Percentiles rank a stretch among this genome's conserved stretches.
phyloP scores from a whole-genome alignment of 768 basidiomycete species.

The Rhodotorula paludigena region DNA sequence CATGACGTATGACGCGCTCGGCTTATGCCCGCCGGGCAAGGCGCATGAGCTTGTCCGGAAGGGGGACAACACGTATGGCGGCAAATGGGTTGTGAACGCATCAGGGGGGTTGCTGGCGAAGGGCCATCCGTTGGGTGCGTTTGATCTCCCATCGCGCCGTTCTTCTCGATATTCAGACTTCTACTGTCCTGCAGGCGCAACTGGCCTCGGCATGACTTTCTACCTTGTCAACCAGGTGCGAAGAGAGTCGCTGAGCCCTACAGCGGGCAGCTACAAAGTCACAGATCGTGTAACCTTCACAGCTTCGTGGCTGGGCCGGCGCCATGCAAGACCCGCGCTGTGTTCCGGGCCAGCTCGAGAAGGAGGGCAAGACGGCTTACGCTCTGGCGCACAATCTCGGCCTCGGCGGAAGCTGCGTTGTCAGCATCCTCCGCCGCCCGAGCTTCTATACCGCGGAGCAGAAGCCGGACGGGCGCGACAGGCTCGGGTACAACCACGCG shows the following conservation, averaged over 20 bases:
- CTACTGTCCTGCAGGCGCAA: conserved; percentile 17
- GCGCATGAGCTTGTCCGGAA: conserved; percentile 69
- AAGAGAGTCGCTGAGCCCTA: background rate
- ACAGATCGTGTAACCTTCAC: background rate
- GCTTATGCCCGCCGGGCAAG: conserved; percentile 62
- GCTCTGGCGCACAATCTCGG: conserved; percentile 76
- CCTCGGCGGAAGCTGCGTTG: conserved; percentile 53
- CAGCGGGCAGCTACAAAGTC: no score
- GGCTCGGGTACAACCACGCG: conserved; percentile 77
- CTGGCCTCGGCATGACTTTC: conserved; percentile 36
- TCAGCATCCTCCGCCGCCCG: conserved; percentile 68
- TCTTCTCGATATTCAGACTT: background rate
- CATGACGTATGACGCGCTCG: conserved; percentile 73
- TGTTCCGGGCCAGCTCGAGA: conserved; percentile 22
- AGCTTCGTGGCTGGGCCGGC: conserved; percentile 37
- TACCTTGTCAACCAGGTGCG: background rate
- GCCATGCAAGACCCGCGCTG: conserved; percentile 37
- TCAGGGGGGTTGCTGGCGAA: conserved; percentile 84
- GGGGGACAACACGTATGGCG: conserved; percentile 62
- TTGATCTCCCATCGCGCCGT: background rate
- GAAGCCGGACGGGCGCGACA: conserved; percentile 59
- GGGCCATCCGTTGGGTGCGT: conserved; percentile 63
- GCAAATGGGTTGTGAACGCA: conserved; percentile 77
- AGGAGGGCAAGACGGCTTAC: conserved; percentile 46
- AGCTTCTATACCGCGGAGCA: conserved; percentile 57